These are phyloP conservation scores for Stemphylium vesicarium DNA, from an alignment of 2,329 filamentous ascomycete species.

Conservation along the genomic window DNA sequence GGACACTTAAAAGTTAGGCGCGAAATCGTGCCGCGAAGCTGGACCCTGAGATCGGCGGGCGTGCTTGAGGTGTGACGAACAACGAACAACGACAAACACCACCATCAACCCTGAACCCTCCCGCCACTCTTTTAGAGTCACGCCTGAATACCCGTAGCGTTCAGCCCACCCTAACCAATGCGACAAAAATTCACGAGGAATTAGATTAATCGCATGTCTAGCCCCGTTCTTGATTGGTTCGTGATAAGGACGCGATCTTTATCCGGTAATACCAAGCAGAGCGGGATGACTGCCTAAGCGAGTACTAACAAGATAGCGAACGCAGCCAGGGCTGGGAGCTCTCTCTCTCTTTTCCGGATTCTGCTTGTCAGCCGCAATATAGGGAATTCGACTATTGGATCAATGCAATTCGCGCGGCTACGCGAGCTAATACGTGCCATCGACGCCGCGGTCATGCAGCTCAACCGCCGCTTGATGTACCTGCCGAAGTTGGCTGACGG, in stretches of 20 bases:
- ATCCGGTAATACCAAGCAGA: slow-evolving; percentile 12
- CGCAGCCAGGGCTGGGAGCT: background rate
- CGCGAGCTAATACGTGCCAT: slow-evolving; percentile 4
- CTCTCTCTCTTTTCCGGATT: slow-evolving; percentile 1
- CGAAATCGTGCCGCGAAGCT: background rate
- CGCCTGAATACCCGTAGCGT: too few relatives aligned
- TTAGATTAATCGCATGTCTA: slow-evolving; percentile 4
- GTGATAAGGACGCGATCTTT: slow-evolving; percentile 10
- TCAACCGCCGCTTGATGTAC: background rate
- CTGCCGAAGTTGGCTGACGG: background rate
- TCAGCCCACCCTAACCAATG: background rate
- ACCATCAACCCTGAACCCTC: too few relatives aligned
- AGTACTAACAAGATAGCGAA: slow-evolving; percentile 12
- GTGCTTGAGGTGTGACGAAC: background rate
- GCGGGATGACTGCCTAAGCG: slow-evolving; percentile 15
- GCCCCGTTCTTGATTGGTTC: slow-evolving; percentile 2
- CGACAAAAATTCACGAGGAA: background rate
- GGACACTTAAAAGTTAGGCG: background rate
- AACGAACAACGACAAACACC: background rate
- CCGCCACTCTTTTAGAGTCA: too few relatives aligned
- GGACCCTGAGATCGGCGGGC: background rate
- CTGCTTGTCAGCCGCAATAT: slow-evolving; percentile 12
- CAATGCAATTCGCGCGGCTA: background rate
- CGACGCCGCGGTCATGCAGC: background rate
- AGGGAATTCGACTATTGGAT: slow-evolving; percentile 9